phyloP scores from a whole-genome alignment of 768 basidiomycete genomes.

The Boletus subcaerulescens region DNA sequence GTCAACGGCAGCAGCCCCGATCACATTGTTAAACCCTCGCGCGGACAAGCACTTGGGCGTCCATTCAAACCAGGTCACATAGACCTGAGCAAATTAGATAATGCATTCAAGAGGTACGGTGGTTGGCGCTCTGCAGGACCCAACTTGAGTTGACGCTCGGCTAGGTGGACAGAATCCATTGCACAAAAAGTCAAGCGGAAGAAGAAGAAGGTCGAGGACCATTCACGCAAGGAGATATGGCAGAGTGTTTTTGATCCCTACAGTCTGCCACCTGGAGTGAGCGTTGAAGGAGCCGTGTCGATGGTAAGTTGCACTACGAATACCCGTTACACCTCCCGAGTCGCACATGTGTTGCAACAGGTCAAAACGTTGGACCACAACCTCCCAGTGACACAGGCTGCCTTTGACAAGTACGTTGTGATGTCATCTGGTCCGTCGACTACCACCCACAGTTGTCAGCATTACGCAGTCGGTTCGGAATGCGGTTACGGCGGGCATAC shows the following conservation, averaged over 20 bases:
- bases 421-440: background rate
- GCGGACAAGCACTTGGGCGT: slow-evolving; percentile 30
- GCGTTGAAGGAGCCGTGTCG: slow-evolving; percentile 22
- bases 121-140: background rate
- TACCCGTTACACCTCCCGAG: background rate
- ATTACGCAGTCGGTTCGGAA: slow-evolving; percentile 60
- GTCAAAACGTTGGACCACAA: slow-evolving; percentile 81
- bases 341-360: slow-evolving; percentile 32
- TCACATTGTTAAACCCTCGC: slow-evolving; percentile 24
- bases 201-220: slow-evolving; percentile 58
- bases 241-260: slow-evolving; percentile 77
- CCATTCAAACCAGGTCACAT: slow-evolving; percentile 57
- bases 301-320: slow-evolving; percentile 14
- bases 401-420: slow-evolving; percentile 62
- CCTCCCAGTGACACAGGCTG: slow-evolving; percentile 67
- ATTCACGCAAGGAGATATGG: slow-evolving; percentile 70
- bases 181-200: slow-evolving; percentile 82
- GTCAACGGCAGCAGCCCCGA: slow-evolving; percentile 33
- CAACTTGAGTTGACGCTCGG: background rate
- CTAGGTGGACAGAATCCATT: slow-evolving; percentile 83
- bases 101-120: slow-evolving; percentile 74
- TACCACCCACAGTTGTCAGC: slow-evolving; percentile 34
- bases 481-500: slow-evolving; percentile 73
- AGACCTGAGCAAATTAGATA: slow-evolving; percentile 76
- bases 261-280: slow-evolving; percentile 33